Percentiles rank a stretch among this genome's conserved stretches.
Conservation (phyloP, 163 green algal genomes). For the Chlamydomonas reinhardtii region DNA sequence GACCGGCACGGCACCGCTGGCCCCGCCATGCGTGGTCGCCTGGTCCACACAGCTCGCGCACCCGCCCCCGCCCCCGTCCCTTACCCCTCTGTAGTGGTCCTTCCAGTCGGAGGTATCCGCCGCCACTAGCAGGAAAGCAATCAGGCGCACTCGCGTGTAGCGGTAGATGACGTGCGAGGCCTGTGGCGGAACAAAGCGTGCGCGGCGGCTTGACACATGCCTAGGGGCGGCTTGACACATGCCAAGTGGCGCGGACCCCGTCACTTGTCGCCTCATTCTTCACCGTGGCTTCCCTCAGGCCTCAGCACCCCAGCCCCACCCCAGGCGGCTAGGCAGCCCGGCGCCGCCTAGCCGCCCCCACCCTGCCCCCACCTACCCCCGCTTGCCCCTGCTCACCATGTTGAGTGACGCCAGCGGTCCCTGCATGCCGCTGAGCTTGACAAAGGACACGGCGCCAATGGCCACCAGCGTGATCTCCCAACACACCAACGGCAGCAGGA, state of each 20-base stretch:
- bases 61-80: no score
- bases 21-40: no score
- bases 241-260: no score
- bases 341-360: neutral
- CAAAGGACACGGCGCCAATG: slow-evolving; percentile 12
- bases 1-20: no score
- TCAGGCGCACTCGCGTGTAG: slow-evolving; percentile 27
- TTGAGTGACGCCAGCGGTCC: slow-evolving; percentile 39
- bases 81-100: neutral
- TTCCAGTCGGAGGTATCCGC: neutral
- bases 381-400: neutral
- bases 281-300: no score
- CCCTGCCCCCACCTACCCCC: neutral
- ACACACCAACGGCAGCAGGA: slow-evolving; percentile 17
- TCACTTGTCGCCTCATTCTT: no score
- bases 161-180: slow-evolving; percentile 47
- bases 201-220: no score
- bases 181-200: no score
- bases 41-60: no score
- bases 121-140: slow-evolving; percentile 8
- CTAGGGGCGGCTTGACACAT: no score
- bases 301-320: no score
- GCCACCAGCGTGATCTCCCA: slow-evolving; percentile 38
- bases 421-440: slow-evolving; percentile 43
- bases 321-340: no score